Evolutionary conservation across 78 protist genomes (phyloP).

Genomic region (Dictyostelium purpureum): DNA sequence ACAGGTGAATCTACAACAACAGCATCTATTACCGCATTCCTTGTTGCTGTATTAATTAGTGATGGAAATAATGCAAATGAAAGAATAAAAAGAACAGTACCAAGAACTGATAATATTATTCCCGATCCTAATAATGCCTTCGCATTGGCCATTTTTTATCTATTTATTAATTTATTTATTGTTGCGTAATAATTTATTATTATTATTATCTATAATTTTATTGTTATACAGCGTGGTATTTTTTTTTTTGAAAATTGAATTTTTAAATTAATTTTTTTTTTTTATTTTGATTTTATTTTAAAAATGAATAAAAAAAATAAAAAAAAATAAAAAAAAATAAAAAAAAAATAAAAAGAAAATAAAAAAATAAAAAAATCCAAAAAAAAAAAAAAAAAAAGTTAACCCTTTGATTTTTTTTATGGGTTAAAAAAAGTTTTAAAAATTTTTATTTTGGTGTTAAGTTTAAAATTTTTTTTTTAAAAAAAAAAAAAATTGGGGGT

Average conservation of each 20-base stretch:
- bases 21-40: not conserved
- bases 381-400: too few relatives aligned
- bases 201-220: not conserved
- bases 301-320: too few relatives aligned
- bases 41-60: not conserved
- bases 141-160: conserved; percentile 1
- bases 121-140: conserved; percentile 28
- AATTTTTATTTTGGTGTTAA: not conserved
- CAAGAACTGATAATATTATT: not conserved
- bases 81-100: conserved; percentile 6
- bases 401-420: not conserved
- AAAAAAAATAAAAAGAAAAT: not conserved
- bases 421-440: not conserved
- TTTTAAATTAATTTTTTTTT: not conserved
- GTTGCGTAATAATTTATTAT: not conserved
- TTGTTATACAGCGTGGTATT: not conserved
- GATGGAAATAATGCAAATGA: conserved; percentile 39
- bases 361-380: too few relatives aligned
- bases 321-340: not conserved
- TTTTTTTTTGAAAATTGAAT: not conserved
- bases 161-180: not conserved
- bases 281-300: not conserved
- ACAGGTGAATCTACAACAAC: conserved; percentile 27
- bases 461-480: not conserved
- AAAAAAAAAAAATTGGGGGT: too few relatives aligned